Evolutionary conservation across 139 green algal genomes (phyloP).

Genomic region (Chlamydomonas incerta): DNA sequence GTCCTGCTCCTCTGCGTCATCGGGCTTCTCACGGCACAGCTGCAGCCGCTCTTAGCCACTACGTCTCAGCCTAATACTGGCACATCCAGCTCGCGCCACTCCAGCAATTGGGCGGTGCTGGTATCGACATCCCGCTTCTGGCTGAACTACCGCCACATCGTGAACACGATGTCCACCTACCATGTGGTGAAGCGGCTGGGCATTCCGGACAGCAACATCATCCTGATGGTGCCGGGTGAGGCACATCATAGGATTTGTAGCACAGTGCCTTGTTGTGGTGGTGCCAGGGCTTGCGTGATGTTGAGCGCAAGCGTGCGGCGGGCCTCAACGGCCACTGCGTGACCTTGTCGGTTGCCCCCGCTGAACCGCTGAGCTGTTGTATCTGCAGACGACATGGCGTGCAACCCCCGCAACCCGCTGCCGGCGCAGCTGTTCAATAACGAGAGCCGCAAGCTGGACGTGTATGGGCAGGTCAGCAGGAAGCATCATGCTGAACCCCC

Average conservation of each 20-base stretch:
- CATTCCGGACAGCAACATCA: slow-evolving; percentile 94
- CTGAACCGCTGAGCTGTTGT: too few species aligned
- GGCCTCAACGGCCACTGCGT: too few species aligned
- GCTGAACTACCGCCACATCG: slow-evolving; percentile 90
- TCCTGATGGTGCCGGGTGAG: slow-evolving; percentile 94
- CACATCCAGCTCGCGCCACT: slow-evolving; percentile 44
- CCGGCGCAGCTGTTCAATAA: slow-evolving; percentile 81
- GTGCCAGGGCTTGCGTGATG: too few species aligned
- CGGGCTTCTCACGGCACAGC: too few species aligned
- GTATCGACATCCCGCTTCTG: slow-evolving; percentile 82
- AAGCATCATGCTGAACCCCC: too few species aligned
- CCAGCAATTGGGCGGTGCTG: slow-evolving; percentile 89
- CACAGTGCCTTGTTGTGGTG: too few species aligned
- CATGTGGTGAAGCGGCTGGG: slow-evolving; percentile 84
- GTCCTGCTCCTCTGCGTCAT: too few species aligned
- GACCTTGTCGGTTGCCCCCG: too few species aligned
- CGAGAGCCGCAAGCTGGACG: slow-evolving; percentile 70
- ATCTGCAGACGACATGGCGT: slow-evolving; percentile 88
- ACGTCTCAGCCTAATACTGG: too few species aligned
- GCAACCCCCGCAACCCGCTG: slow-evolving; percentile 87
- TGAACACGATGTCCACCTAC: slow-evolving; percentile 87
- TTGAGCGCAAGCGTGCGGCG: too few species aligned
- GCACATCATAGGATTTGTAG: background rate
- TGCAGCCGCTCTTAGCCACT: too few species aligned
- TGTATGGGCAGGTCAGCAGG: slow-evolving; percentile 84